phyloP scores from a whole-genome alignment of 1,284 basidiomycete species.

The Coniophora puteana region DNA sequence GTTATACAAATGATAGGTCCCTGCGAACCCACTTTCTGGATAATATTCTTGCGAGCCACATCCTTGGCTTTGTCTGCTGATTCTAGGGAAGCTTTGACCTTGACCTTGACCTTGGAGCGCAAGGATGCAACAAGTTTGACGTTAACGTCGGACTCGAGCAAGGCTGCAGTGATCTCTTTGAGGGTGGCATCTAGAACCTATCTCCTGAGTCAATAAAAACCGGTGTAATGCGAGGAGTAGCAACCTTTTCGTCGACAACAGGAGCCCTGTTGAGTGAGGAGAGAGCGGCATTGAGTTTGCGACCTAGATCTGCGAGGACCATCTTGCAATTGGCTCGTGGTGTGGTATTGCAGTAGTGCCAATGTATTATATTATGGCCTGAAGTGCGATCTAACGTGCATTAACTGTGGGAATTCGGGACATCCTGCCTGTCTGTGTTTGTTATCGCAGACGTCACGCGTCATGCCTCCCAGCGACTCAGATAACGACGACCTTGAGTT shows the following conservation, averaged over 20 bases:
- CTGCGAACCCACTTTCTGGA: constrained; percentile 74
- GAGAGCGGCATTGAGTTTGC: constrained; percentile 91
- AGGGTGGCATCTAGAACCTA: constrained; percentile 92
- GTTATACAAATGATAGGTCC: not conserved
- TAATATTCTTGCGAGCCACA: constrained; percentile 77
- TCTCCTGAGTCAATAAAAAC: constrained; percentile 15
- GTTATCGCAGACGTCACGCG: no score
- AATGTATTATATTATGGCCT: constrained; percentile 9
- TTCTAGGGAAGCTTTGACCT: constrained; percentile 77
- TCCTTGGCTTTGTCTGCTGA: constrained; percentile 75
- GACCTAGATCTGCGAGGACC: constrained; percentile 96
- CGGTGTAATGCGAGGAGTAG: constrained; percentile 9
- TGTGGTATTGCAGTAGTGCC: constrained; percentile 23
- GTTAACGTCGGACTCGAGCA: constrained; percentile 97
- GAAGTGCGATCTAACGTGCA: constrained; percentile 3
- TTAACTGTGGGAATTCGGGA: constrained; percentile 9
- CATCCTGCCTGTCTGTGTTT: not conserved
- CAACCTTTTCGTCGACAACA: constrained; percentile 86
- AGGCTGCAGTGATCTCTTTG: constrained; percentile 92
- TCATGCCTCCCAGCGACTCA: constrained; percentile 59
- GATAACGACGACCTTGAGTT: constrained; percentile 58
- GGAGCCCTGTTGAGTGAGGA: constrained; percentile 86
- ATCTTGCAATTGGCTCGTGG: constrained; percentile 62
- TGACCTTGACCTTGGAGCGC: constrained; percentile 87
- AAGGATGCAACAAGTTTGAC: constrained; percentile 92